phyloP scores from a whole-genome alignment of 73 alveolate species.

The Tetrahymena malaccensis region DNA sequence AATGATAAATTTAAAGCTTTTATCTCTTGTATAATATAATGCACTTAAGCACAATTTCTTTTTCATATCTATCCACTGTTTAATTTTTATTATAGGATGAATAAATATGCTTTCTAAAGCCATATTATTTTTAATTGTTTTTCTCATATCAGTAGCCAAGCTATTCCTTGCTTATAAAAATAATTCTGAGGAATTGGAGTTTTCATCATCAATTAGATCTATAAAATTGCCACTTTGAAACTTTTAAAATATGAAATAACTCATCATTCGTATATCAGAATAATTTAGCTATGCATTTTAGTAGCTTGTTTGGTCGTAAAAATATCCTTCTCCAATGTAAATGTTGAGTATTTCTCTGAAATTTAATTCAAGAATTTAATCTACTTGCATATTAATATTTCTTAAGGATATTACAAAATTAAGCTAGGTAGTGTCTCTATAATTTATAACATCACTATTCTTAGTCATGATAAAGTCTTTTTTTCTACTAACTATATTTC shows the following conservation, averaged over 20 bases:
- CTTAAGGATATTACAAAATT: background rate
- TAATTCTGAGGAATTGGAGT: background rate
- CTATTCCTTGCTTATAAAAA: background rate
- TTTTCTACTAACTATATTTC: background rate
- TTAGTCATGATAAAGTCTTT: background rate
- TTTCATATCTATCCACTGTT: background rate
- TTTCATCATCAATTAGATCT: background rate
- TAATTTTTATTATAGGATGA: background rate
- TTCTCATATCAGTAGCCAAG: background rate
- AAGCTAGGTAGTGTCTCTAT: background rate
- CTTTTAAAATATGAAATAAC: background rate
- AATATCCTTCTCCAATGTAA: background rate
- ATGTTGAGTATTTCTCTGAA: background rate
- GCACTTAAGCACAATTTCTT: background rate
- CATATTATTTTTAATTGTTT: background rate
- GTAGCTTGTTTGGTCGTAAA: background rate
- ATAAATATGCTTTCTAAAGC: background rate
- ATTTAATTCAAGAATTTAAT: background rate
- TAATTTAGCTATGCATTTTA: background rate
- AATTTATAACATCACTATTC: background rate
- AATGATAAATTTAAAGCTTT: background rate
- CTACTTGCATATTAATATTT: background rate
- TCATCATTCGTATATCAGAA: background rate
- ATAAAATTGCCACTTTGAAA: background rate
- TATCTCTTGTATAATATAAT: background rate